Evolutionary conservation across 208 protist genomes (phyloP).

Genomic region (Trypanosoma mega): DNA sequence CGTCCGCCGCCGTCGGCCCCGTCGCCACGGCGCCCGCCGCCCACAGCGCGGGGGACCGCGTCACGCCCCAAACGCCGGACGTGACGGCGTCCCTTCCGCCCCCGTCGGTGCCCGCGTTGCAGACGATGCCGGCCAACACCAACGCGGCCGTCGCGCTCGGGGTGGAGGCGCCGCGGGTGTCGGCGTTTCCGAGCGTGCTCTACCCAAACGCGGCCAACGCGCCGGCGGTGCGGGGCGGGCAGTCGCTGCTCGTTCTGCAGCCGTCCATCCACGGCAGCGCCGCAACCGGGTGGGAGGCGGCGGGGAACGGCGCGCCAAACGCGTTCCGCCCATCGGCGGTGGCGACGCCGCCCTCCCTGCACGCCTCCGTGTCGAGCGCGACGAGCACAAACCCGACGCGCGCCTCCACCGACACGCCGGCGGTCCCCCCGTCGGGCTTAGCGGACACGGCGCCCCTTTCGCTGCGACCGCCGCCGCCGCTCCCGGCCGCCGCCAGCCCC

Average conservation of each 20-base stretch:
- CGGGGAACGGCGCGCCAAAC: neutral
- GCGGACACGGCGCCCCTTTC: neutral
- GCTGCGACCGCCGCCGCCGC: neutral
- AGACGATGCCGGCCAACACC: slow-evolving; percentile 24
- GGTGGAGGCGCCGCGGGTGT: slow-evolving; percentile 10
- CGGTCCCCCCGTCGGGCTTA: neutral
- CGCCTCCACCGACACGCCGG: slow-evolving; percentile 1
- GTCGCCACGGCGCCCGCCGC: too few relatives aligned
- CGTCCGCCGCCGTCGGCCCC: too few relatives aligned
- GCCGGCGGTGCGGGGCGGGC: slow-evolving; percentile 10
- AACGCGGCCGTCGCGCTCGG: slow-evolving; percentile 23
- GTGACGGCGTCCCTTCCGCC: too few relatives aligned
- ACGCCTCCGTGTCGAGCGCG: neutral
- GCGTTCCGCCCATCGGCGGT: neutral
- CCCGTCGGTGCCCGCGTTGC: slow-evolving; percentile 13
- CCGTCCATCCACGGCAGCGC: neutral
- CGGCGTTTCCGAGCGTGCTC: slow-evolving; percentile 10
- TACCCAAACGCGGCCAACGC: slow-evolving; percentile 13
- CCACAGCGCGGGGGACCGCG: neutral
- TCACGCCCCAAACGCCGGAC: neutral
- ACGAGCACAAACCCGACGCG: slow-evolving; percentile 2
- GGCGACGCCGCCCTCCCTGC: slow-evolving; percentile 1
- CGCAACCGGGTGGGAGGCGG: neutral
- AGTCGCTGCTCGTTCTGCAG: neutral
- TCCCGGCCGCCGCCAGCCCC: neutral